Evolutionary conservation across 2,329 filamentous ascomycete genomes (phyloP), one percentile per base, ranked within the genome.

Genomic region (Ophiosphaerella narmari): DNA sequence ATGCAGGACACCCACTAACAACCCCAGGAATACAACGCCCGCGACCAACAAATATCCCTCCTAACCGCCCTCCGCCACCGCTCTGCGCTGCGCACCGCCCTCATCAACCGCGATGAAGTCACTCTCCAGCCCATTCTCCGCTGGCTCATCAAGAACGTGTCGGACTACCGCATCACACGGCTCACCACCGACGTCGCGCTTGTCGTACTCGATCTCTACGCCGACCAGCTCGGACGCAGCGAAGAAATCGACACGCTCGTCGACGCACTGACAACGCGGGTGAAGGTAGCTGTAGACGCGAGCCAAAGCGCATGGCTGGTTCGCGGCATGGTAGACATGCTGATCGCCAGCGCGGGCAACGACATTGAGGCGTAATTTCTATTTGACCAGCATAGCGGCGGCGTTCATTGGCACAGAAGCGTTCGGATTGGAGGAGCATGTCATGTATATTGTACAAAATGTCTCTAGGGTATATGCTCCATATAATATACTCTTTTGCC

Each of bases 51-150:
- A 4, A 81, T 97, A 24, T 95, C 91, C 0, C 78, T 96, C 24
- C 80, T 99, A 16, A 88, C 89, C 11, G 89, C 91, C 6, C 82
- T 99, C 31, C 87, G 90, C 35, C 93, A 99, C 75, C 89, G 93
- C 52, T 91, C 88, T 52, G 93, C 91, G 1, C 81, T 97, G 52
- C 86, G 89, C 41, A 84, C 88, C 32, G 91, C 94, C 4, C 82
- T 99, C 39, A 83, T 88, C 66, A 85, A 86, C 54, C 85, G 94
- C 39, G 89, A 96, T 68, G 91, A 96, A 73, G 79, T 86, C 35
- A 86, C 86, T 0, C 84, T 99, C 4, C 84, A 90, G 71, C 92
- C 93, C 1, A 82, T 97, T 11, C 78, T 99, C 43, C 84, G 83
- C 66, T 97, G 92, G 91, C 82, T 93, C 8, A 85, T 86, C 71